Percentiles rank a stretch among this genome's conserved stretches.
These are phyloP conservation scores for Drosera capensis DNA, from an alignment of 148 eudicot genomes.

Conservation along the genomic window DNA sequence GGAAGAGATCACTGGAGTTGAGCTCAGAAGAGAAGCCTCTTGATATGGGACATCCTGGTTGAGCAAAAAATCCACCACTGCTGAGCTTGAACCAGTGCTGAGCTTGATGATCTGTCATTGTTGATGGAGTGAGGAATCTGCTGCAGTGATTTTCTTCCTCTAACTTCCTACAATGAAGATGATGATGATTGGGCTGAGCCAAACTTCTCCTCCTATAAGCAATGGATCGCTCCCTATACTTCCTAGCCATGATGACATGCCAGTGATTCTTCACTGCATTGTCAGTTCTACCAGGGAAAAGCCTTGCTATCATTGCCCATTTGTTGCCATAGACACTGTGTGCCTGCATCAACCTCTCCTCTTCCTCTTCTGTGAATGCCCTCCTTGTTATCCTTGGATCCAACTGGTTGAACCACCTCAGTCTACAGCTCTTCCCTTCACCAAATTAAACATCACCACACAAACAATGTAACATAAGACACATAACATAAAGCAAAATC, in stretches of 20 bases:
- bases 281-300: constrained; percentile 77
- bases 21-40: constrained; percentile 6
- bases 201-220: constrained; percentile 34
- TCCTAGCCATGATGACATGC: constrained; percentile 88
- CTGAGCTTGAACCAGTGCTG: neutral
- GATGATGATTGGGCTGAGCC: neutral
- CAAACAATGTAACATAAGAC: neutral
- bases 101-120: neutral
- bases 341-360: constrained; percentile 60
- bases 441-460: neutral
- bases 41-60: neutral
- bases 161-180: neutral
- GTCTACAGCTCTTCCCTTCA: constrained; percentile 75
- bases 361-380: constrained; percentile 73
- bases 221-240: constrained; percentile 51
- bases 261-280: constrained; percentile 93
- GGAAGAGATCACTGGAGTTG: constrained; percentile 18
- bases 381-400: constrained; percentile 78
- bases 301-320: constrained; percentile 80
- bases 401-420: constrained; percentile 87
- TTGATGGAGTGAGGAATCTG: neutral
- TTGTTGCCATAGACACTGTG: constrained; percentile 73
- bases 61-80: neutral
- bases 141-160: neutral
- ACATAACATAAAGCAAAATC: neutral